Conservation (phyloP, 1,284 basidiomycete species). For the Cryptococcus depauperatus region DNA sequence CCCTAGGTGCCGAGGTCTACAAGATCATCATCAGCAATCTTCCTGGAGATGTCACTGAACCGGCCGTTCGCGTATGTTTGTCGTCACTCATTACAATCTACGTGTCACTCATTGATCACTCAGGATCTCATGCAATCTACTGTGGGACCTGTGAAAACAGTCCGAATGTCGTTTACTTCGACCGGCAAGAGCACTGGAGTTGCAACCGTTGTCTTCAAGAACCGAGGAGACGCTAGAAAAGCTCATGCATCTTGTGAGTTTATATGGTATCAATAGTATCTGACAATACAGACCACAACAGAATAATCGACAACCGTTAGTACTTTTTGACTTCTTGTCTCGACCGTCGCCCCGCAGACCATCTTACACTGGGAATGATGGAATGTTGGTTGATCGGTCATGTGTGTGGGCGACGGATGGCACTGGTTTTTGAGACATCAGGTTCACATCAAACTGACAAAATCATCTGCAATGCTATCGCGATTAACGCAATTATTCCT, state of each 20-base stretch:
- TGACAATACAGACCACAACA: constrained; percentile 64
- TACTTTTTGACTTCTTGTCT: constrained; percentile 44
- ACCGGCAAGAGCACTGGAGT: constrained; percentile 82
- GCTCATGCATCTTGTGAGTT: constrained; percentile 69
- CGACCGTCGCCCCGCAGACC: not conserved
- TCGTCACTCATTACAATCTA: too few species aligned
- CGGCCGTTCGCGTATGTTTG: constrained; percentile 77
- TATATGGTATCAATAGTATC: not conserved
- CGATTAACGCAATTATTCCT: not conserved
- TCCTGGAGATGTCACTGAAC: constrained; percentile 88
- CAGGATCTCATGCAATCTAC: constrained; percentile 90
- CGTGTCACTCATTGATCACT: too few species aligned
- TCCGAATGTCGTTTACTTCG: constrained; percentile 77
- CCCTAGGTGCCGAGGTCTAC: constrained; percentile 51
- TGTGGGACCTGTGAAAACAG: constrained; percentile 75
- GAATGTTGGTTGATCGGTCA: not conserved
- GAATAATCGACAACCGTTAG: constrained; percentile 99
- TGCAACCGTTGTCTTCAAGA: constrained; percentile 78
- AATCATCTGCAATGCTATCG: not conserved
- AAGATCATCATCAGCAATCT: constrained; percentile 97
- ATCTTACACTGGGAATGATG: not conserved
- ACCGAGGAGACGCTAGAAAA: constrained; percentile 80
- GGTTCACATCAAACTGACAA: constrained; percentile 3
- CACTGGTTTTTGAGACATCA: not conserved
- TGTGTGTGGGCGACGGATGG: not conserved